Percentiles rank a stretch among this genome's conserved stretches.
phyloP scores from a whole-genome alignment of 1,139 yeast species.

The Nakaseomyces kungkrabaensis region DNA sequence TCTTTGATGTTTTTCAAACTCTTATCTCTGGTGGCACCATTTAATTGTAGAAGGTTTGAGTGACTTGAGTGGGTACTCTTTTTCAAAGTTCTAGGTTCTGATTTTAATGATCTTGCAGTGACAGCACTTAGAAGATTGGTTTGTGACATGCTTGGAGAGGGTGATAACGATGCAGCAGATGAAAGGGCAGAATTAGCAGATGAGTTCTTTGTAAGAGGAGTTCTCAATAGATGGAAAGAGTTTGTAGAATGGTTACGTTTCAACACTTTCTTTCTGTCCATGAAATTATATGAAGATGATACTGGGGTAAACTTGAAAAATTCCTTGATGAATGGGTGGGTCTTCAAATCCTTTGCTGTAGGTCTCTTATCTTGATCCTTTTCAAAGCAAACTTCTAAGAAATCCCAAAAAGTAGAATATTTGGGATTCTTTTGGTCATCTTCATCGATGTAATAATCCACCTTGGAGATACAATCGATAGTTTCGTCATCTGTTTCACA shows the following conservation, averaged over 20 bases:
- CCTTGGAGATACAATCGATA: conserved; percentile 46
- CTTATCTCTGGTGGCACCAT: conserved; percentile 9
- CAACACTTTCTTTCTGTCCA: not conserved
- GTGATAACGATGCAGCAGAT: not conserved
- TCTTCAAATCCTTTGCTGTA: conserved; percentile 37
- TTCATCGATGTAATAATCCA: conserved; percentile 46
- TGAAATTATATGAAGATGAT: not conserved
- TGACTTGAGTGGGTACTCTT: conserved; percentile 1
- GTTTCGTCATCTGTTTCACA: conserved; percentile 67
- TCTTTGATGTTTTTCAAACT: conserved; percentile 17
- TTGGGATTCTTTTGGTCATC: conserved; percentile 15
- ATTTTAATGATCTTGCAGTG: not conserved
- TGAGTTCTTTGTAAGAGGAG: not conserved
- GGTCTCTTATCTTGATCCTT: conserved; percentile 40
- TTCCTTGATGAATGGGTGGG: conserved; percentile 35
- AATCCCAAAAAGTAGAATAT: conserved; percentile 47
- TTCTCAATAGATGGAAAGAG: not conserved
- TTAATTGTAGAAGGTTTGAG: conserved; percentile 2
- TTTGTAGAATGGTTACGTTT: conserved; percentile 1
- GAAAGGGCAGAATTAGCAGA: not conserved
- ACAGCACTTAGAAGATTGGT: not conserved
- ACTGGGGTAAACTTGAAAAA: conserved; percentile 12
- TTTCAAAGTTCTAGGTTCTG: conserved; percentile 2
- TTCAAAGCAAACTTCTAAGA: conserved; percentile 46
- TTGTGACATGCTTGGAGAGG: not conserved